Percentiles rank a stretch among this genome's conserved stretches.
phyloP scores from a whole-genome alignment of 129 eudicot genomes.

The Tagetes patula region DNA sequence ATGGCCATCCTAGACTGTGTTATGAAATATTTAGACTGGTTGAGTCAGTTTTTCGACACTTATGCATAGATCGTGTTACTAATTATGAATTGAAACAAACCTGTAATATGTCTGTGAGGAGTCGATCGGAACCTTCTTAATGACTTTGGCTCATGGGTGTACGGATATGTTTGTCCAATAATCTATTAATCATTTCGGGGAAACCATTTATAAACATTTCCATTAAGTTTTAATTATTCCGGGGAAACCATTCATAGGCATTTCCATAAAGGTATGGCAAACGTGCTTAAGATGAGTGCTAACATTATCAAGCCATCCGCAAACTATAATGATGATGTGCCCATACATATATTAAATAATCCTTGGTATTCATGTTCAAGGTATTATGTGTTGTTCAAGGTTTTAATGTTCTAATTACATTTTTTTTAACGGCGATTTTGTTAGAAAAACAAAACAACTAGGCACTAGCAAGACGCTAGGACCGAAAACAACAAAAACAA shows the following conservation, averaged over 20 bases:
- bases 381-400: not conserved
- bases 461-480: too few species aligned
- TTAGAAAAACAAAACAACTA: too few species aligned
- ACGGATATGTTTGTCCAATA: not conserved
- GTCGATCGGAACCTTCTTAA: slow-evolving; percentile 4
- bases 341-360: not conserved
- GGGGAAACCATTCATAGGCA: not conserved
- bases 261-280: not conserved
- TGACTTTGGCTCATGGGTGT: not conserved
- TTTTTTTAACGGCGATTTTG: too few species aligned
- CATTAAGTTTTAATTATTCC: not conserved
- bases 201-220: not conserved
- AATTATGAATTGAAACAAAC: not conserved
- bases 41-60: not conserved
- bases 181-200: not conserved
- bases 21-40: not conserved
- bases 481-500: too few species aligned
- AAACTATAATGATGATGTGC: not conserved
- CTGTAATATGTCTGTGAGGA: not conserved
- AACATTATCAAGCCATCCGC: slow-evolving; percentile 8
- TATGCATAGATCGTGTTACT: not conserved
- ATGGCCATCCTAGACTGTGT: not conserved
- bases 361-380: not conserved
- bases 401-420: not conserved
- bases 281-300: not conserved